Percentiles rank a stretch among this genome's conserved stretches.
phyloP scores from a whole-genome alignment of 352 stramenopile species.

The Globisporangium ultimum region DNA sequence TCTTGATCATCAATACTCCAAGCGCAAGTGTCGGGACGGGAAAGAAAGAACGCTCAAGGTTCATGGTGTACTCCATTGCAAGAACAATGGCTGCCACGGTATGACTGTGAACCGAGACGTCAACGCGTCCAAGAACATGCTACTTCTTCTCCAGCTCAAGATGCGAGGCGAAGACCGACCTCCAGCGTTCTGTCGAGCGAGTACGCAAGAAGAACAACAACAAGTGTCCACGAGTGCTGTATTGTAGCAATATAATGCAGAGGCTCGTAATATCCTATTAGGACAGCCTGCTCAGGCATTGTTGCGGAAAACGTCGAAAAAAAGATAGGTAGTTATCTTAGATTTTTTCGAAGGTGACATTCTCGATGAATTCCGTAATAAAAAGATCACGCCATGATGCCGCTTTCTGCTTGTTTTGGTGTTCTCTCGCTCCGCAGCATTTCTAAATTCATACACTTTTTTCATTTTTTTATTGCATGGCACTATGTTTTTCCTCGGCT shows the following conservation, averaged over 20 bases:
- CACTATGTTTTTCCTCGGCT: not conserved
- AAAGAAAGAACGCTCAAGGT: constrained; percentile 8
- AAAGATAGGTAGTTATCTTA: constrained; percentile 1
- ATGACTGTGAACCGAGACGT: constrained; percentile 7
- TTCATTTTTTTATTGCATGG: constrained; percentile 21
- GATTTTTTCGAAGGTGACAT: constrained; percentile 10
- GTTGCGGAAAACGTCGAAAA: not conserved
- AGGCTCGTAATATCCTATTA: constrained; percentile 7
- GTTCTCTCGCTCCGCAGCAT: not conserved
- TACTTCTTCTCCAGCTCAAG: constrained; percentile 9
- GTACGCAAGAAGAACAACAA: constrained; percentile 6
- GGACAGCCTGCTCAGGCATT: constrained; percentile 6
- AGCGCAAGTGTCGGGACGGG: constrained; percentile 5
- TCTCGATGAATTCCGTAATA: constrained; percentile 1
- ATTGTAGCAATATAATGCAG: not conserved
- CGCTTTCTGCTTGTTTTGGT: too few relatives aligned
- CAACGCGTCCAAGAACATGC: constrained; percentile 5
- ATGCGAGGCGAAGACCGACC: not conserved
- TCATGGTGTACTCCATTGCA: constrained; percentile 13
- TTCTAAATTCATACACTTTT: constrained; percentile 3
- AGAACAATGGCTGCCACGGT: constrained; percentile 7
- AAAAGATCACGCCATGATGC: not conserved
- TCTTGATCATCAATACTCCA: constrained; percentile 4
- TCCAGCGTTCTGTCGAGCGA: not conserved
- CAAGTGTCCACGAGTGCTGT: constrained; percentile 10